Conservation (phyloP, 352 stramenopile genomes). For the Globisporangium megalacanthum region DNA sequence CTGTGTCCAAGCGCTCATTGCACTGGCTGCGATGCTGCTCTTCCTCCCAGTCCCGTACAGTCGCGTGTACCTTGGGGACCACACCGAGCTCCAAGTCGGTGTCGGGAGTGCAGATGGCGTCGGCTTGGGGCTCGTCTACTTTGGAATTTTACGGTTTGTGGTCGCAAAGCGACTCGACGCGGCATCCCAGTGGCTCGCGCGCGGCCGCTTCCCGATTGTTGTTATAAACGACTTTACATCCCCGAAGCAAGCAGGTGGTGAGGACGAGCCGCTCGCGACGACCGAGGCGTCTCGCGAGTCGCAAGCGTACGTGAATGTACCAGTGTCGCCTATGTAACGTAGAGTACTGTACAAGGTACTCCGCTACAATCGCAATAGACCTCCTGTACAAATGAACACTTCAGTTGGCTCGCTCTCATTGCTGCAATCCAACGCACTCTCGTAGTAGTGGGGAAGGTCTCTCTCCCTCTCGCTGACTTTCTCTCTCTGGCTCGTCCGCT, state of each 20-base stretch:
- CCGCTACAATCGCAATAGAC: background rate
- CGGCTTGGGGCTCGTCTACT: slow-evolving; percentile 37
- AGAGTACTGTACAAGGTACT: too few species aligned
- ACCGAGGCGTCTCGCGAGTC: background rate
- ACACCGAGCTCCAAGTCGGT: slow-evolving; percentile 39
- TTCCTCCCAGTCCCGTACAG: slow-evolving; percentile 51
- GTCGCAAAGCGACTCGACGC: slow-evolving; percentile 16
- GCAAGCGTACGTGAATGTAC: background rate
- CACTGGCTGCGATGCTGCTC: slow-evolving; percentile 18
- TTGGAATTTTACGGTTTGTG: slow-evolving; percentile 32
- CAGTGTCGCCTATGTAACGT: background rate
- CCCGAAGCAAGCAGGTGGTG: background rate
- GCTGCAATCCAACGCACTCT: background rate
- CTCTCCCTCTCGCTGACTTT: background rate
- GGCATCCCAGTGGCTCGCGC: slow-evolving; percentile 2
- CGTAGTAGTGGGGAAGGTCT: background rate
- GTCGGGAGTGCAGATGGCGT: slow-evolving; percentile 35
- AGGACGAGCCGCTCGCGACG: background rate
- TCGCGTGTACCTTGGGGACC: slow-evolving; percentile 52
- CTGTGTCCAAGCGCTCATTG: slow-evolving; percentile 8
- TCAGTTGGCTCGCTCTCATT: background rate
- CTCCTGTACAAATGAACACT: background rate
- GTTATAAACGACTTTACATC: slow-evolving; percentile 11
- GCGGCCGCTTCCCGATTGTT: background rate
- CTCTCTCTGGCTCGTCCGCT: background rate